These are phyloP conservation scores for Saccharomycopsis sp. DNA, from an alignment of 805 yeast species.

Conservation along the genomic window DNA sequence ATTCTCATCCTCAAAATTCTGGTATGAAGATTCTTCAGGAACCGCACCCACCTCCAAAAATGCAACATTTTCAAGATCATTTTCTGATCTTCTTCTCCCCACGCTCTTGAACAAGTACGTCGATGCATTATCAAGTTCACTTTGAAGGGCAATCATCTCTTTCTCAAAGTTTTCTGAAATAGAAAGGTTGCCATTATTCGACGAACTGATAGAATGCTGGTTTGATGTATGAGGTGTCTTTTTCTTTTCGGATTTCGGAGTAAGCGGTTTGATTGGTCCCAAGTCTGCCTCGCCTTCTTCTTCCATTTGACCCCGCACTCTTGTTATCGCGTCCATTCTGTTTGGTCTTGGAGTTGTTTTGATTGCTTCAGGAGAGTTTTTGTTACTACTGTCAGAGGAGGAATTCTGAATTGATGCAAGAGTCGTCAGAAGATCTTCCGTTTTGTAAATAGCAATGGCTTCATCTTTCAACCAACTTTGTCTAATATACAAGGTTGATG, in stretches of 20 bases:
- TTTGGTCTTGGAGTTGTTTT: too few relatives aligned
- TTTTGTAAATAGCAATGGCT: constrained; percentile 15
- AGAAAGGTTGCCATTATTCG: too few relatives aligned
- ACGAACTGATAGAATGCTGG: too few relatives aligned
- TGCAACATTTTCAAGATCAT: constrained; percentile 16
- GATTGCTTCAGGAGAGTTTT: too few relatives aligned
- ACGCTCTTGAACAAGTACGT: constrained; percentile 11
- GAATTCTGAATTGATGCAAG: too few relatives aligned
- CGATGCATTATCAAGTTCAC: constrained; percentile 19
- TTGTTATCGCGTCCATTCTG: too few relatives aligned
- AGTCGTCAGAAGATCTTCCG: constrained; percentile 1
- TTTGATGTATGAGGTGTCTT: constrained; percentile 6
- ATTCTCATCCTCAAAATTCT: not conserved
- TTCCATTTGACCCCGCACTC: too few relatives aligned
- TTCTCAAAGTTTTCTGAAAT: not conserved
- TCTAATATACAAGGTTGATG: constrained; percentile 17
- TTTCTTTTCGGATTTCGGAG: not conserved
- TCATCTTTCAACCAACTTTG: constrained; percentile 21
- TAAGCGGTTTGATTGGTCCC: constrained; percentile 1
- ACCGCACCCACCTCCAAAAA: constrained; percentile 16
- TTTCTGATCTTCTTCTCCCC: constrained; percentile 16
- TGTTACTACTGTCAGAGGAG: too few relatives aligned
- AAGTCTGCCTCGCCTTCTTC: constrained; percentile 6
- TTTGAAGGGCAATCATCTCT: constrained; percentile 11
- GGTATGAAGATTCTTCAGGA: too few relatives aligned